A percentile compares a stretch with the other conserved stretches of the same genome.
These are phyloP conservation scores for Thielaviopsis cerberus DNA, from an alignment of 2,329 filamentous ascomycete genomes.

Conservation along the genomic window DNA sequence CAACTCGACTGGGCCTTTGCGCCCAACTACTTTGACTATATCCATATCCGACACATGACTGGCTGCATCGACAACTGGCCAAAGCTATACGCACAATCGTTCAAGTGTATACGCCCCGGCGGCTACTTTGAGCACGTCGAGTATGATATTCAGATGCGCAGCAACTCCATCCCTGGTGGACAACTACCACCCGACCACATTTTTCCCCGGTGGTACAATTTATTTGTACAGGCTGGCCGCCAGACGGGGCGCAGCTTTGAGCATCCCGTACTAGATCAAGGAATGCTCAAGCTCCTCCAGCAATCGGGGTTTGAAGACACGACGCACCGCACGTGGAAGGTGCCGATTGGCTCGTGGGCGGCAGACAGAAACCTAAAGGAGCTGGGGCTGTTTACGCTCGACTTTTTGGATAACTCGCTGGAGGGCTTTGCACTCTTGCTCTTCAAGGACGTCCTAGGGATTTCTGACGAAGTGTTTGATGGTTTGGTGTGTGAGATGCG, in stretches of 20 bases:
- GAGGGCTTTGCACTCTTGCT: slow-evolving; percentile 18
- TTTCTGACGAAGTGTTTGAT: slow-evolving; percentile 16
- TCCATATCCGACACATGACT: slow-evolving; percentile 39
- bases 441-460: slow-evolving; percentile 17
- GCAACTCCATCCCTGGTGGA: slow-evolving; percentile 1
- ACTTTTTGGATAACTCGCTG: slow-evolving; percentile 17
- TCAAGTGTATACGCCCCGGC: slow-evolving; percentile 27
- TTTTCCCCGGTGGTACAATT: slow-evolving; percentile 17
- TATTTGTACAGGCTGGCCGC: slow-evolving; percentile 17
- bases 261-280: slow-evolving; percentile 9
- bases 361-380: slow-evolving; percentile 26
- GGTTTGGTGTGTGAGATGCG: slow-evolving; percentile 15
- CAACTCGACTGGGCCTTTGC: slow-evolving; percentile 26
- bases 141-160: slow-evolving; percentile 13
- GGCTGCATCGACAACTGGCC: slow-evolving; percentile 40
- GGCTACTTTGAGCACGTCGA: slow-evolving; percentile 19
- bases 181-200: slow-evolving; percentile 13
- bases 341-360: slow-evolving; percentile 29
- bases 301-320: slow-evolving; percentile 24
- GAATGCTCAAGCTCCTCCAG: slow-evolving; percentile 15
- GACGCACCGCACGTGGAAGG: slow-evolving; percentile 21
- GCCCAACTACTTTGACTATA: slow-evolving; percentile 32
- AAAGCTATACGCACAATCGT: slow-evolving; percentile 32
- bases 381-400: slow-evolving; percentile 20
- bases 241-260: slow-evolving; percentile 17